phyloP scores from a whole-genome alignment of 768 basidiomycete genomes.

The Russula sp. region DNA sequence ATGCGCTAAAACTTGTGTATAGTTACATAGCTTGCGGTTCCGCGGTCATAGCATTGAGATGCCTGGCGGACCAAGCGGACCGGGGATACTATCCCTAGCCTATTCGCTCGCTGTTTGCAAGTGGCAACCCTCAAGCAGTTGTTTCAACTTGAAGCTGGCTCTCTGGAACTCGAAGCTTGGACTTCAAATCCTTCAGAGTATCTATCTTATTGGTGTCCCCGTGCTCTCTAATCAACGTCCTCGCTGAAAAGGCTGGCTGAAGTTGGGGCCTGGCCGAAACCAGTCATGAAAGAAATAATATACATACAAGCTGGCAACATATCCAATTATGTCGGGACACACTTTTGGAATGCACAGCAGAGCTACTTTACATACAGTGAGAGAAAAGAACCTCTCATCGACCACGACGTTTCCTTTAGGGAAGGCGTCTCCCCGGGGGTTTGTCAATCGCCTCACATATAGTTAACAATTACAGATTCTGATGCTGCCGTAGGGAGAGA shows the following conservation, averaged over 20 bases:
- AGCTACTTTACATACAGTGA: slow-evolving; percentile 45
- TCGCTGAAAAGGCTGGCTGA: not conserved
- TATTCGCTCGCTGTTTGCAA: too few species aligned
- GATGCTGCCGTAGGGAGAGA: slow-evolving; percentile 32
- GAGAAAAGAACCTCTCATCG: slow-evolving; percentile 33
- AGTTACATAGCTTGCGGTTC: too few species aligned
- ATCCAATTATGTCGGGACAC: slow-evolving; percentile 64
- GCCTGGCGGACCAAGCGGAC: not conserved
- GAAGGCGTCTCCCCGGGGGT: slow-evolving; percentile 50
- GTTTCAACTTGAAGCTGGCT: not conserved
- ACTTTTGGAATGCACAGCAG: slow-evolving; percentile 81
- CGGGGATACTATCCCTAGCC: not conserved
- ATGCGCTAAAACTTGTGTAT: too few species aligned
- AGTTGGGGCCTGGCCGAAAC: not conserved
- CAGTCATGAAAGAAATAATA: slow-evolving; percentile 65
- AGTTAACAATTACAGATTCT: slow-evolving; percentile 12
- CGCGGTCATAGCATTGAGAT: too few species aligned
- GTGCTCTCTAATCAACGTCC: not conserved
- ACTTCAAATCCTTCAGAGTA: not conserved
- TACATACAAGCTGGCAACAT: slow-evolving; percentile 66
- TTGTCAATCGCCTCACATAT: slow-evolving; percentile 21
- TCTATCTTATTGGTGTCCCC: not conserved
- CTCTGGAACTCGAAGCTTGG: not conserved
- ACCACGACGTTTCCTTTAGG: slow-evolving; percentile 57
- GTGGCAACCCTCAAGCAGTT: too few species aligned